Evolutionary conservation across 768 basidiomycete genomes (phyloP).

Genomic region (Daedaleopsis nitida): DNA sequence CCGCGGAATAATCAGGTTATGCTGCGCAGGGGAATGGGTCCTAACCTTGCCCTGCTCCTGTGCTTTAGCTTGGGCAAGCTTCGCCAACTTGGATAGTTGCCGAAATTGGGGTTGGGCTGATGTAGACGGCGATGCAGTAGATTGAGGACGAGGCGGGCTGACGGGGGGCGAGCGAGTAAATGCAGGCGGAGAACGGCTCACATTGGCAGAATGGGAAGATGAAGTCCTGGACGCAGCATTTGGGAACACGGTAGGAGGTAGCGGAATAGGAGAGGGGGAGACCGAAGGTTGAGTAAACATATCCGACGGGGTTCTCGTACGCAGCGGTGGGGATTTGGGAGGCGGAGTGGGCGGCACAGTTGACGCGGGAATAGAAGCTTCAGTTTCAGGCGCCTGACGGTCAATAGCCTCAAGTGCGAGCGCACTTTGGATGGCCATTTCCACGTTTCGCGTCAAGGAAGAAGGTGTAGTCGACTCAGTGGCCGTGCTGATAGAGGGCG

Average conservation of each 20-base stretch:
- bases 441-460: constrained; percentile 61
- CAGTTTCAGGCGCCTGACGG: constrained; percentile 3
- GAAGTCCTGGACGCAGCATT: not conserved
- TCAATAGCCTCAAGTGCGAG: constrained; percentile 62
- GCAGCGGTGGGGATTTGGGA: not conserved
- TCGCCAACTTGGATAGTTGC: constrained; percentile 69
- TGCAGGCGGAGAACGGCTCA: not conserved
- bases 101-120: constrained; percentile 8
- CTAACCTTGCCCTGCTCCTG: constrained; percentile 31
- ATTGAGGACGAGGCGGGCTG: not conserved
- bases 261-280: not conserved
- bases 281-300: not conserved
- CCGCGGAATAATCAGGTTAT: constrained; percentile 39
- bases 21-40: constrained; percentile 21
- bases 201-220: not conserved
- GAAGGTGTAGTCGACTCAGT: constrained; percentile 35
- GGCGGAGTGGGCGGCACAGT: constrained; percentile 9
- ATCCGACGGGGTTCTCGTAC: constrained; percentile 3
- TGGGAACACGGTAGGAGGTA: not conserved
- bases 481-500: constrained; percentile 44
- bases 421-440: constrained; percentile 68
- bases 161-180: not conserved
- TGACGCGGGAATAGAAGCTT: not conserved
- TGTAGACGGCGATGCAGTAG: not conserved
- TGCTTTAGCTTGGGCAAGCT: constrained; percentile 67